A percentile compares a stretch with the other conserved stretches of the same genome.
Evolutionary conservation across 306 rosid species (phyloP).

Genomic region (Fagus crenata): DNA sequence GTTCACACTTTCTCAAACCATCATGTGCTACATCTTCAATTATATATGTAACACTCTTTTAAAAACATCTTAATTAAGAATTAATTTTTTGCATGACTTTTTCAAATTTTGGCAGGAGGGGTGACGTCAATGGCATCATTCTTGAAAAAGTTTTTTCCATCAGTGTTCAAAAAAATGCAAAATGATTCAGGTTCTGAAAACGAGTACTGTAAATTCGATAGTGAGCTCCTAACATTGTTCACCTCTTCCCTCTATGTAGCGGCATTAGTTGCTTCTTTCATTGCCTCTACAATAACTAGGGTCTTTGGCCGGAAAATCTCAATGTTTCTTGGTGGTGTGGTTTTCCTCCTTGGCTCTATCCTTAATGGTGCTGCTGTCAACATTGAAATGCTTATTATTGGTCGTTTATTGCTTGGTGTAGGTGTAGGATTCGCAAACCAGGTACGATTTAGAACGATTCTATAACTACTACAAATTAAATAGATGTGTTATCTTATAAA

Average conservation of each 20-base stretch:
- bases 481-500: too few relatives aligned
- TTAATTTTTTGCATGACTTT: too few relatives aligned
- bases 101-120: constrained; percentile 34
- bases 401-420: constrained; percentile 39
- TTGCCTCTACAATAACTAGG: constrained; percentile 42
- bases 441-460: constrained; percentile 10
- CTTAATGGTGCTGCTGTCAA: constrained; percentile 22
- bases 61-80: background rate
- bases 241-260: constrained; percentile 54
- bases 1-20: too few relatives aligned
- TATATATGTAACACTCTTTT: too few relatives aligned
- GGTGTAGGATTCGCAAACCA: constrained; percentile 50
- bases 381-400: constrained; percentile 32
- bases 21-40: background rate
- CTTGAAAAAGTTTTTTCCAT: constrained; percentile 33
- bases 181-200: background rate
- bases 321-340: constrained; percentile 33
- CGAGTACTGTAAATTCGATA: constrained; percentile 37
- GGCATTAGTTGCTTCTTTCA: constrained; percentile 39
- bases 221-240: constrained; percentile 30
- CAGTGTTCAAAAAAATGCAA: background rate
- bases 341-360: constrained; percentile 35
- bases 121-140: constrained; percentile 41
- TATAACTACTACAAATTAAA: too few relatives aligned
- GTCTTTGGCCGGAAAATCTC: constrained; percentile 36